phyloP scores from a whole-genome alignment of 2,329 filamentous ascomycete species.

The Colletotrichum paranaense region DNA sequence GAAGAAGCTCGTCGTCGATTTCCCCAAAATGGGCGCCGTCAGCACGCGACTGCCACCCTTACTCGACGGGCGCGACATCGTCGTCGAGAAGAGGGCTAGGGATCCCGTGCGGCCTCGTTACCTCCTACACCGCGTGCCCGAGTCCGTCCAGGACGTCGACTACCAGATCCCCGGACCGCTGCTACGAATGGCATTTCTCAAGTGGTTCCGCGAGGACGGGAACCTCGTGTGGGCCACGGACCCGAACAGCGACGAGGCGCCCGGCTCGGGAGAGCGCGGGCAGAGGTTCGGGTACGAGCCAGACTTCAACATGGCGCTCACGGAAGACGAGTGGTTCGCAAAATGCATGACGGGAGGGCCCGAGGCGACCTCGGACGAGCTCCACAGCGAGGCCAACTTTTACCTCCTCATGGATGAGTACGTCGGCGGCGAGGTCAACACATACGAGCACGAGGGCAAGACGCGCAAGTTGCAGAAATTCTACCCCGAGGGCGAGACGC shows the following conservation, averaged over 20 bases:
- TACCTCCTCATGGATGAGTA: slow-evolving; percentile 20
- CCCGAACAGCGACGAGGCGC: background rate
- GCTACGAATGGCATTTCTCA: slow-evolving; percentile 18
- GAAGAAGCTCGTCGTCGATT: slow-evolving; percentile 41
- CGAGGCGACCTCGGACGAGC: slow-evolving; percentile 14
- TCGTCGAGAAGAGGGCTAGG: background rate
- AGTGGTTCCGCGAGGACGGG: slow-evolving; percentile 33
- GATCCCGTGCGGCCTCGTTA: slow-evolving; percentile 27
- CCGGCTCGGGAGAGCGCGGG: slow-evolving; percentile 22
- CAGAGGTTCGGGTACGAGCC: slow-evolving; percentile 1
- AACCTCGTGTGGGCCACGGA: slow-evolving; percentile 26
- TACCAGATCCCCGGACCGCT: slow-evolving; percentile 38
- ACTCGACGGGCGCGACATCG: slow-evolving; percentile 26
- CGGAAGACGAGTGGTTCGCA: slow-evolving; percentile 51
- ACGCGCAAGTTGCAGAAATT: background rate
- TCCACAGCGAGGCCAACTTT: slow-evolving; percentile 34
- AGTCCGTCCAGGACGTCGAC: slow-evolving; percentile 40
- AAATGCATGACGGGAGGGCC: slow-evolving; percentile 44
- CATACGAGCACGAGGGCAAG: slow-evolving; percentile 9
- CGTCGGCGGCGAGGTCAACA: slow-evolving; percentile 36
- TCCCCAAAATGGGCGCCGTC: slow-evolving; percentile 36
- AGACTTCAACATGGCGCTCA: slow-evolving; percentile 45
- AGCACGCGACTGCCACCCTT: slow-evolving; percentile 44
- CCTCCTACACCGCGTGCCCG: slow-evolving; percentile 33
- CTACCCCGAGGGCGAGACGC: slow-evolving; percentile 38